Conservation (phyloP, 2,329 filamentous ascomycete species). For the Raffaelea ambrosiae region DNA sequence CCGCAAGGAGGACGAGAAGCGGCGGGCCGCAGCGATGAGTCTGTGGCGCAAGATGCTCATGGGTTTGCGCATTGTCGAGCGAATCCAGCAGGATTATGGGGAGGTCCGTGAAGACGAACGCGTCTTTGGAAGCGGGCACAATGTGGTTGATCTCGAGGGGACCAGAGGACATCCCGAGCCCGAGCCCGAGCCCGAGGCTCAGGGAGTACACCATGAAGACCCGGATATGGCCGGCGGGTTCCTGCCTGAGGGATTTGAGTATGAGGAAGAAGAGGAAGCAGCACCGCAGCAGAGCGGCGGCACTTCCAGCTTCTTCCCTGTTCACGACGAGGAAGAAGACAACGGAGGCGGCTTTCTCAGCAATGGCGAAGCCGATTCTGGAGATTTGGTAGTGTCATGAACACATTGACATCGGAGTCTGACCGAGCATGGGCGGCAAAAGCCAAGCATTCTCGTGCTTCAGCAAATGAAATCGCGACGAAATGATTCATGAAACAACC, state of each 20-base stretch:
- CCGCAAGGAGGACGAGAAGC: constrained; percentile 77
- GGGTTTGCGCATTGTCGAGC: constrained; percentile 72
- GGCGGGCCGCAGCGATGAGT: constrained; percentile 61
- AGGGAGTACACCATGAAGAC: constrained; percentile 18
- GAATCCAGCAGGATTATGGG: constrained; percentile 70
- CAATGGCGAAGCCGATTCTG: constrained; percentile 13
- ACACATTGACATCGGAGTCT: no score
- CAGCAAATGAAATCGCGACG: no score
- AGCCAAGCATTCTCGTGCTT: no score
- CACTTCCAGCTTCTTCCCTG: constrained; percentile 40
- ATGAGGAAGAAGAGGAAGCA: constrained; percentile 31
- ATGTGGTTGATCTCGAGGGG: constrained; percentile 15
- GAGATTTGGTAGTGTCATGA: background rate
- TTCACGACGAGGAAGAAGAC: constrained; percentile 32
- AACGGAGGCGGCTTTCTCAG: constrained; percentile 20
- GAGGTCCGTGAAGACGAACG: constrained; percentile 40
- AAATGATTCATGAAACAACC: no score
- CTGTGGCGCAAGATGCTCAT: constrained; percentile 84
- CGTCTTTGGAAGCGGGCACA: constrained; percentile 43
- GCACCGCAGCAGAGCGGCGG: constrained; percentile 12
- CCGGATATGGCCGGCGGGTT: constrained; percentile 54
- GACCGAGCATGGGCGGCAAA: no score
- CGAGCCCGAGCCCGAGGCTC: constrained; percentile 1
- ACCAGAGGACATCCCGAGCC: constrained; percentile 12
- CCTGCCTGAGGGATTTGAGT: constrained; percentile 46